phyloP scores from a whole-genome alignment of 192 early-diverging fungal species.

The Podila minutissima region DNA sequence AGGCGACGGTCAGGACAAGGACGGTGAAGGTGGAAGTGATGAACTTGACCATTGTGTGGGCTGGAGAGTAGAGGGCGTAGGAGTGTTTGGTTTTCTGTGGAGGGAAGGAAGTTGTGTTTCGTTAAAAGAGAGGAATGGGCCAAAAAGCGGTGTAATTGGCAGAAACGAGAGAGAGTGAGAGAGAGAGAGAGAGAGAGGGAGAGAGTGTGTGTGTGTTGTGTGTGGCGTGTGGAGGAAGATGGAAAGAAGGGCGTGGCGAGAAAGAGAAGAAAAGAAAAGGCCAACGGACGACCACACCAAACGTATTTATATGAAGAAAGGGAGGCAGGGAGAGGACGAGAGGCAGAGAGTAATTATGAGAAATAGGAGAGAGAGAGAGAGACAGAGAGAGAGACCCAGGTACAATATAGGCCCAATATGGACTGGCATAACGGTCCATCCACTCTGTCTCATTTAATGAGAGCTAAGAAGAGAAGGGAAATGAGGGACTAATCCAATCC shows the following conservation, averaged over 20 bases:
- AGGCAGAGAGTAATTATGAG: too few species aligned
- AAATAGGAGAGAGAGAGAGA: too few species aligned
- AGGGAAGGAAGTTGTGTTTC: conserved; percentile 2
- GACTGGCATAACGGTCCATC: too few species aligned
- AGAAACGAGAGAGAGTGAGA: neutral
- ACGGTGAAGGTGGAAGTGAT: conserved; percentile 22
- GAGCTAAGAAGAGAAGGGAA: too few species aligned
- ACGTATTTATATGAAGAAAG: neutral
- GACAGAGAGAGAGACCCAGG: too few species aligned
- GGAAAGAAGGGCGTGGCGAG: neutral
- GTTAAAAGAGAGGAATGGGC: conserved; percentile 52
- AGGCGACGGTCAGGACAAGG: conserved; percentile 27
- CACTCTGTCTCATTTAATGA: too few species aligned
- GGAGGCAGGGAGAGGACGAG: too few species aligned
- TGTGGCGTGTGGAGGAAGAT: neutral
- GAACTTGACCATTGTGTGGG: conserved; percentile 38
- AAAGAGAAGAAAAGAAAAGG: neutral
- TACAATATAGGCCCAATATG: too few species aligned
- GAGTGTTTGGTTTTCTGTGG: neutral
- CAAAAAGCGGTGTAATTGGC: conserved; percentile 6
- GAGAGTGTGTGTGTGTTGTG: neutral
- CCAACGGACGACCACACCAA: neutral
- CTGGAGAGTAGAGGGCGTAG: too few species aligned
- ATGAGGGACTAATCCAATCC: too few species aligned
- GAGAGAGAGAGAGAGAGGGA: too few species aligned